Evolutionary conservation across 2,329 filamentous ascomycete species (phyloP).

Genomic region (Aspergillus vadensis): DNA sequence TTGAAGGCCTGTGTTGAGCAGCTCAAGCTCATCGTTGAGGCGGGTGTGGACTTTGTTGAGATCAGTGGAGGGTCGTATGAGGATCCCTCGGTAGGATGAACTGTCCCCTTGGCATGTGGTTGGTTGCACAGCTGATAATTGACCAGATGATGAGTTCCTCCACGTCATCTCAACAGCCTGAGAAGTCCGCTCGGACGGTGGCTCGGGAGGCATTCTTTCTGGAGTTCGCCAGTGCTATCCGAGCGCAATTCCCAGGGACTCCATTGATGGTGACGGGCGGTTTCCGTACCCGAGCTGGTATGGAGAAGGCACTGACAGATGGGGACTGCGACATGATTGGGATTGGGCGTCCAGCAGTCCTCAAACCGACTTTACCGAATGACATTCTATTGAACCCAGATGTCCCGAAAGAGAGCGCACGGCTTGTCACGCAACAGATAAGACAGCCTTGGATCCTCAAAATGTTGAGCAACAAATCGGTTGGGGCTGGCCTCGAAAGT

Average conservation of each 20-base stretch:
- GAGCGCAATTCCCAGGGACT: slow-evolving; percentile 44
- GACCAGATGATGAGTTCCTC: not conserved
- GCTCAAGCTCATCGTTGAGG: slow-evolving; percentile 47
- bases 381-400: not conserved
- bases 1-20: slow-evolving; percentile 57
- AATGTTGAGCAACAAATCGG: not conserved
- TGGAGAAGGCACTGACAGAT: slow-evolving; percentile 47
- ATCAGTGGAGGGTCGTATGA: slow-evolving; percentile 64
- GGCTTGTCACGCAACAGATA: not conserved
- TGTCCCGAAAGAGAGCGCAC: not conserved
- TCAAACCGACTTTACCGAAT: slow-evolving; percentile 33
- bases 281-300: slow-evolving; percentile 53
- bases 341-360: slow-evolving; percentile 44
- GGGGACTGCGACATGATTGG: slow-evolving; percentile 50
- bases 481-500: not conserved
- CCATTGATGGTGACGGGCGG: slow-evolving; percentile 60
- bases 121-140: not conserved
- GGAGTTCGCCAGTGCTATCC: slow-evolving; percentile 56
- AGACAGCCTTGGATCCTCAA: not conserved
- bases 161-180: not conserved
- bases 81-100: slow-evolving; percentile 37
- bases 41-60: slow-evolving; percentile 64
- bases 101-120: not conserved
- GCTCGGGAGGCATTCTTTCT: slow-evolving; percentile 64
- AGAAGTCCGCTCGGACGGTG: slow-evolving; percentile 23